These are phyloP conservation scores for Mycena epipterygia DNA, from an alignment of 768 basidiomycete species.

Conservation along the genomic window DNA sequence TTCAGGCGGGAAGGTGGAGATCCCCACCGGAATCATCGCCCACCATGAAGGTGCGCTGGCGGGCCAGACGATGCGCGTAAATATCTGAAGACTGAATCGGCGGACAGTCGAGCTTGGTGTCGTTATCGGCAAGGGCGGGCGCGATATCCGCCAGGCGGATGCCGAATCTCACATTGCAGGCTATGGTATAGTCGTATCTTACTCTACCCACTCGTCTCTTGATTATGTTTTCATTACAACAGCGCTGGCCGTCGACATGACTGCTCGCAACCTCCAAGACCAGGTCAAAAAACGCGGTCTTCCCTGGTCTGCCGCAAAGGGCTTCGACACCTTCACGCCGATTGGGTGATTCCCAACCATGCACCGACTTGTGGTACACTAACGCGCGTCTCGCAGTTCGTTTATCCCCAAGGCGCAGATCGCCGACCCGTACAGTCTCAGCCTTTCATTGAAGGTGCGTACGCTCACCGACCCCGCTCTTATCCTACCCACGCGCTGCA, in stretches of 20 bases:
- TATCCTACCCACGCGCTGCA: constrained; percentile 43
- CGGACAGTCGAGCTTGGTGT: constrained; percentile 93
- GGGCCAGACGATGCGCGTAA: background rate
- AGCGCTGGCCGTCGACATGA: constrained; percentile 98
- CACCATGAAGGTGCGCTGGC: constrained; percentile 92
- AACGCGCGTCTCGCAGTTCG: constrained; percentile 55
- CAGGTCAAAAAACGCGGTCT: constrained; percentile 92
- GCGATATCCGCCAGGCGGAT: constrained; percentile 81
- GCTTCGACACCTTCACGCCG: constrained; percentile 97
- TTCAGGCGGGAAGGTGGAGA: constrained; percentile 85
- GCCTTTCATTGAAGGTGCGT: constrained; percentile 80
- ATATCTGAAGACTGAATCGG: constrained; percentile 14
- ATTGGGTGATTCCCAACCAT: constrained; percentile 64
- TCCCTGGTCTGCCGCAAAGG: constrained; percentile 98
- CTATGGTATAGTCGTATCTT: constrained; percentile 74
- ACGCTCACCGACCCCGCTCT: background rate
- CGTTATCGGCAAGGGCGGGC: constrained; percentile 90
- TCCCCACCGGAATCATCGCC: constrained; percentile 84
- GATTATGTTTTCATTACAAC: constrained; percentile 9
- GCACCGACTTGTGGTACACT: background rate
- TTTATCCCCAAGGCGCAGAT: constrained; percentile 86
- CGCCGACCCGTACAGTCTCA: constrained; percentile 80
- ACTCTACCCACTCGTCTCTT: background rate
- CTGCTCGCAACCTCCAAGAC: constrained; percentile 95
- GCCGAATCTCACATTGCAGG: constrained; percentile 90